These are phyloP conservation scores for maize (Zea mays) DNA, from an alignment of 176 grass and related monocot genomes.

Conservation along the genomic window DNA sequence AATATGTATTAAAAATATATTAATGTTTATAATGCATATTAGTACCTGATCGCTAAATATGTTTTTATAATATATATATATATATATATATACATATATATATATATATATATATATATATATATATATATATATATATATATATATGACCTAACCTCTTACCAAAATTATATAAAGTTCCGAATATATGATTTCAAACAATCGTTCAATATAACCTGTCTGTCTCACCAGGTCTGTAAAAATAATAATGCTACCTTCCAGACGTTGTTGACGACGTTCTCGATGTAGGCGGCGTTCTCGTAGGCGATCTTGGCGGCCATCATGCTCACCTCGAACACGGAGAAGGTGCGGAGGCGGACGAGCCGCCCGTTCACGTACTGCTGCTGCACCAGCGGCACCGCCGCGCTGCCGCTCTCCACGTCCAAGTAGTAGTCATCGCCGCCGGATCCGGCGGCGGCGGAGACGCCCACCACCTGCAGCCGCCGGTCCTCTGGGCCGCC, in stretches of 20 bases:
- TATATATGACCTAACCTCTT: no score
- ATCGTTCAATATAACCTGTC: no score
- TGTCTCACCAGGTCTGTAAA: no score
- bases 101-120: no score
- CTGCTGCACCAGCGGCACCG: slow-evolving; percentile 21
- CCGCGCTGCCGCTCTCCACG: slow-evolving; percentile 30
- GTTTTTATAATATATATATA: no score
- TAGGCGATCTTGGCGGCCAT: slow-evolving; percentile 55
- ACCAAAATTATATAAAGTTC: no score
- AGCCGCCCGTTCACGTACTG: background rate
- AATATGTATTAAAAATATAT: no score
- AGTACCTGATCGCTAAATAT: no score
- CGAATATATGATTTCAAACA: no score
- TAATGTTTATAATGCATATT: no score
- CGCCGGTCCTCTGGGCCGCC: slow-evolving; percentile 9
- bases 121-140: no score
- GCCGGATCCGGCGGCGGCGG: background rate
- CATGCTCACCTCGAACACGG: slow-evolving; percentile 37
- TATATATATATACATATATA: no score
- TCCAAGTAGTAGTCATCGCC: background rate
- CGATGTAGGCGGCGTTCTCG: slow-evolving; percentile 59
- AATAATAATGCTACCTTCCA: slow-evolving; percentile 46
- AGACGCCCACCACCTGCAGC: slow-evolving; percentile 21
- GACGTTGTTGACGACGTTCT: slow-evolving; percentile 57
- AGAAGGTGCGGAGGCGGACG: background rate